Percentiles rank a stretch among this genome's conserved stretches.
Evolutionary conservation across 2,329 filamentous ascomycete genomes (phyloP).

Genomic region (Dothistroma pini): DNA sequence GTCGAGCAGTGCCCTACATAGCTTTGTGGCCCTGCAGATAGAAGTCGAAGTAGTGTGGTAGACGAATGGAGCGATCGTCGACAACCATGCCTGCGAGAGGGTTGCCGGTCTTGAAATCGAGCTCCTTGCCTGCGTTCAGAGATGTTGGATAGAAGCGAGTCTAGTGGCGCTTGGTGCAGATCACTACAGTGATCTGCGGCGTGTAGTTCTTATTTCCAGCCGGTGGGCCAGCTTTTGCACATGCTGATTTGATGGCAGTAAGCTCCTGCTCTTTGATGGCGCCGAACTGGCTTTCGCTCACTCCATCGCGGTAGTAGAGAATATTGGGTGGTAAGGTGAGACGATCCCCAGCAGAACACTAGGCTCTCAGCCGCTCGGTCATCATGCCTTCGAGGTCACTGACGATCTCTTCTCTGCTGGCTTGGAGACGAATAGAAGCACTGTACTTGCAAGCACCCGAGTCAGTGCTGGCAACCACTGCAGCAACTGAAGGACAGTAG

Average conservation of each 20-base stretch:
- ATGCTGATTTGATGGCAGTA: slow-evolving; percentile 3
- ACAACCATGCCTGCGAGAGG: slow-evolving; percentile 12
- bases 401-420: slow-evolving; percentile 3
- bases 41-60: slow-evolving; percentile 14
- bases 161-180: slow-evolving; percentile 41
- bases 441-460: slow-evolving; percentile 29
- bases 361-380: slow-evolving; percentile 2
- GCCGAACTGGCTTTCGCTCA: slow-evolving; percentile 34
- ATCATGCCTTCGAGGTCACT: slow-evolving; percentile 6
- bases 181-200: slow-evolving; percentile 30
- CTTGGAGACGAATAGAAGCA: slow-evolving; percentile 29
- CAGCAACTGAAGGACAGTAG: slow-evolving; percentile 13
- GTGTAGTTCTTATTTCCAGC: background rate
- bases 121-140: background rate
- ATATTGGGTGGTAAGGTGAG: slow-evolving; percentile 16
- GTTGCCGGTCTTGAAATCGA: slow-evolving; percentile 8
- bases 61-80: slow-evolving; percentile 1
- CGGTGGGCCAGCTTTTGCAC: background rate
- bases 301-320: slow-evolving; percentile 38
- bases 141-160: slow-evolving; percentile 37
- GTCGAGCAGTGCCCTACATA: slow-evolving; percentile 72
- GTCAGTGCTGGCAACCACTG: slow-evolving; percentile 17
- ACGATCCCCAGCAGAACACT: background rate
- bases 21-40: slow-evolving; percentile 13
- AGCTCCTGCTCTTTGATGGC: slow-evolving; percentile 8